Conservation (phyloP, 441 rosid species). For the Macaranga tanarius region DNA sequence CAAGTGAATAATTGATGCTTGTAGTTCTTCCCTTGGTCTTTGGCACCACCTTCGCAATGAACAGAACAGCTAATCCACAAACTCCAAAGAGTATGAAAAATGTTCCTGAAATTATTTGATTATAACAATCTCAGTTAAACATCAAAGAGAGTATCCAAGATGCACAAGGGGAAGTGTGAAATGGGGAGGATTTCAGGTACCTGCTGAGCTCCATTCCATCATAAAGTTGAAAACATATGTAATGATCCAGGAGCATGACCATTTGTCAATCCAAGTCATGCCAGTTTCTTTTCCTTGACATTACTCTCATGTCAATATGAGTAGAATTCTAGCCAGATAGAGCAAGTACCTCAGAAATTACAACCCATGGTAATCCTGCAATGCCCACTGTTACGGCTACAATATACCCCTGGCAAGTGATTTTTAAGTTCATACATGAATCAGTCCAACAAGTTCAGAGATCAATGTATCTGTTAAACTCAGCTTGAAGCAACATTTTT, state of each 20-base stretch:
- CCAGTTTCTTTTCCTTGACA: background rate
- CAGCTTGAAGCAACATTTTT: background rate
- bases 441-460: background rate
- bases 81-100: constrained; percentile 44
- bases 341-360: constrained; percentile 62
- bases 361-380: constrained; percentile 60
- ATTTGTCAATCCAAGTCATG: constrained; percentile 20
- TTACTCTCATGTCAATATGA: background rate
- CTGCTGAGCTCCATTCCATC: constrained; percentile 63
- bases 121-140: background rate
- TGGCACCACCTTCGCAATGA: constrained; percentile 47
- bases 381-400: constrained; percentile 43
- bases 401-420: constrained; percentile 35
- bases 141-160: background rate
- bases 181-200: constrained; percentile 23
- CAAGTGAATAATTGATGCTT: constrained; percentile 28
- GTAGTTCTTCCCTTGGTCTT: constrained; percentile 58
- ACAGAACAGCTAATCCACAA: constrained; percentile 34
- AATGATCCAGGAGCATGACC: constrained; percentile 47
- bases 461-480: background rate
- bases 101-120: constrained; percentile 36
- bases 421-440: background rate
- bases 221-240: constrained; percentile 52
- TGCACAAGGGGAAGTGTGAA: no score
- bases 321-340: background rate